phyloP scores from a whole-genome alignment of 768 basidiomycete species.

The Boletales sp. region DNA sequence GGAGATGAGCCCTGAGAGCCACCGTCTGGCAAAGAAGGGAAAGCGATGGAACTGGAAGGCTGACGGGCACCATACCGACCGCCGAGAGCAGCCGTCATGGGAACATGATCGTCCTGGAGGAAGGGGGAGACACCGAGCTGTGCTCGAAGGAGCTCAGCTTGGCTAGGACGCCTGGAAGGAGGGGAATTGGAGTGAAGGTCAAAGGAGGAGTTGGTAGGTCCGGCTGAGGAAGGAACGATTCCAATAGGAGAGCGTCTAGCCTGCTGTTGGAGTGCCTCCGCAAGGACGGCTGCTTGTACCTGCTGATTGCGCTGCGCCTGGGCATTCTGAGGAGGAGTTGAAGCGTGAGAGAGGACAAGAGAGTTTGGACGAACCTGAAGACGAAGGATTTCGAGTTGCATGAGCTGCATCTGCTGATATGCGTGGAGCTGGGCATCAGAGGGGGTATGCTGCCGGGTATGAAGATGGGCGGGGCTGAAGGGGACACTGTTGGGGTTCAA shows the following conservation, averaged over 20 bases:
- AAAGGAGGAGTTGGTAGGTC: slow-evolving; percentile 59
- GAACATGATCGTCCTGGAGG: slow-evolving; percentile 54
- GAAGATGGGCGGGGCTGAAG: slow-evolving; percentile 42
- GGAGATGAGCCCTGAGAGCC: slow-evolving; percentile 38
- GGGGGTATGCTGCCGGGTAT: slow-evolving; percentile 33
- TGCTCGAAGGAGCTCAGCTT: slow-evolving; percentile 62
- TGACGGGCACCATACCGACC: slow-evolving; percentile 71
- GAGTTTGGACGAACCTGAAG: slow-evolving; percentile 57
- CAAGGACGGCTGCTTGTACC: slow-evolving; percentile 67
- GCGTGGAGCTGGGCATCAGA: slow-evolving; percentile 54
- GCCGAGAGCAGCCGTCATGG: slow-evolving; percentile 78
- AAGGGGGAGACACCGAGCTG: slow-evolving; percentile 45
- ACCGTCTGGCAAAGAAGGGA: slow-evolving; percentile 40
- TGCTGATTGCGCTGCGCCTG: slow-evolving; percentile 62
- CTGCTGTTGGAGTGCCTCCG: slow-evolving; percentile 54
- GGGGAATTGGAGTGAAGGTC: slow-evolving; percentile 58
- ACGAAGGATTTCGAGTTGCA: slow-evolving; percentile 79
- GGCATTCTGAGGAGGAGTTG: slow-evolving; percentile 42
- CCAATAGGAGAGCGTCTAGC: slow-evolving; percentile 29
- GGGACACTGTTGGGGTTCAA: slow-evolving; percentile 50
- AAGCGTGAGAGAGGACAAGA: background rate
- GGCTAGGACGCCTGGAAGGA: slow-evolving; percentile 64
- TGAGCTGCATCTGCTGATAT: slow-evolving; percentile 73
- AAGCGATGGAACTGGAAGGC: slow-evolving; percentile 36
- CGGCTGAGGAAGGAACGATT: slow-evolving; percentile 66